A percentile compares a stretch with the other conserved stretches of the same genome.
Evolutionary conservation across 2,329 filamentous ascomycete genomes (phyloP).

Genomic region (Neonectria punicea): DNA sequence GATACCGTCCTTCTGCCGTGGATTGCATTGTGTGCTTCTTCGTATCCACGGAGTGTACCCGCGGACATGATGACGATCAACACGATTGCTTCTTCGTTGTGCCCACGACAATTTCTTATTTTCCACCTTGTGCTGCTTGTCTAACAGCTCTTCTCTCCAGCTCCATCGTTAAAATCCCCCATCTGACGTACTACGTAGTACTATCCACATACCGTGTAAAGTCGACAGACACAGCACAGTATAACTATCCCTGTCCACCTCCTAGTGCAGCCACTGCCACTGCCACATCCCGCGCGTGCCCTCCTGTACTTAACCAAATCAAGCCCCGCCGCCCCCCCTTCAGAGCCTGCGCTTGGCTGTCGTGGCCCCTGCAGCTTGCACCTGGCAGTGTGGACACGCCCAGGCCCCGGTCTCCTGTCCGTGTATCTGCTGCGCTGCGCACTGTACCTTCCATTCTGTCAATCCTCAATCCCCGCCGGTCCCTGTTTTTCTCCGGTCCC

Average conservation of each 20-base stretch:
- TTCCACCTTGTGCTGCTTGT: neutral
- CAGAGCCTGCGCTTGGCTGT: neutral
- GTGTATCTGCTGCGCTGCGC: slow-evolving; percentile 11
- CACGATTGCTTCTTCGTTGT: neutral
- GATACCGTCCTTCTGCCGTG: neutral
- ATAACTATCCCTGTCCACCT: neutral
- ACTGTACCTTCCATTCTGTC: slow-evolving; percentile 19
- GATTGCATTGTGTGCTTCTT: neutral
- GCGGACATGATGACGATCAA: neutral
- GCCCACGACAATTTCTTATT: neutral
- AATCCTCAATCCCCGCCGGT: slow-evolving; percentile 35
- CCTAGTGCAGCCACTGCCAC: neutral
- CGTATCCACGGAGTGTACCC: neutral
- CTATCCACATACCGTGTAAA: neutral
- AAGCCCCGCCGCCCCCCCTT: slow-evolving; percentile 5
- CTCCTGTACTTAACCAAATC: slow-evolving; percentile 15
- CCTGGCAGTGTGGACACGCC: neutral
- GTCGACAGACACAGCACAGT: neutral
- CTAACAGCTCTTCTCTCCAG: neutral
- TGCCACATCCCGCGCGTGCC: slow-evolving; percentile 7
- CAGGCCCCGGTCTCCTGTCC: neutral
- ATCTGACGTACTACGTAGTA: neutral
- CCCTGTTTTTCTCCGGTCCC: slow-evolving; percentile 32
- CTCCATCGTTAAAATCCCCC: neutral
- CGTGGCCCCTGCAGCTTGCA: neutral